These are phyloP conservation scores for Scolecobasidium constrictum DNA, from an alignment of 2,329 filamentous ascomycete genomes.

Conservation along the genomic window DNA sequence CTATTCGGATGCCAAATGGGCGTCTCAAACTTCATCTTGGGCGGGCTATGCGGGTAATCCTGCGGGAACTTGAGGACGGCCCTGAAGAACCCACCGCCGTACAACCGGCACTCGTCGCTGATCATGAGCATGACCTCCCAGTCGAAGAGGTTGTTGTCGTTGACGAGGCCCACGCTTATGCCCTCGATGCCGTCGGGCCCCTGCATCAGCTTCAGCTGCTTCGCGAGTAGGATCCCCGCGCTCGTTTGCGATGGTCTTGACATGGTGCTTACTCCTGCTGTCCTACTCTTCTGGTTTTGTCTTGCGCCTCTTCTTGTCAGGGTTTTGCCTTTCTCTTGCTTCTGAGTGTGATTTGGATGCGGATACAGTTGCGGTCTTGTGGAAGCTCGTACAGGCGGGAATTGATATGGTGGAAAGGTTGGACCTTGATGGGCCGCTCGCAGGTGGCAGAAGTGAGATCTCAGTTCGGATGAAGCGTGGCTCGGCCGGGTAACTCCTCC, in stretches of 20 bases:
- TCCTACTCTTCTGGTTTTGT: too few relatives aligned
- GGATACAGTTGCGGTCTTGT: too few relatives aligned
- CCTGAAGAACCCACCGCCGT: conserved; percentile 92
- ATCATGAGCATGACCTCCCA: conserved; percentile 99
- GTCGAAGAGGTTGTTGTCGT: conserved; percentile 79
- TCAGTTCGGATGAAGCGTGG: too few relatives aligned
- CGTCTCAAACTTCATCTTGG: conserved; percentile 74
- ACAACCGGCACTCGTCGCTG: conserved; percentile 83
- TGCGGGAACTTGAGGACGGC: conserved; percentile 72
- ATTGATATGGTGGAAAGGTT: too few relatives aligned
- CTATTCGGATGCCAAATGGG: conserved; percentile 92
- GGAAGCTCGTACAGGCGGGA: too few relatives aligned
- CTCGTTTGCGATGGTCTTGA: conserved; percentile 3
- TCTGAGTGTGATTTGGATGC: too few relatives aligned
- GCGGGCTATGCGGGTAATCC: conserved; percentile 79
- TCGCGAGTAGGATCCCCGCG: conserved; percentile 62
- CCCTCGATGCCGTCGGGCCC: conserved; percentile 82
- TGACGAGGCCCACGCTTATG: conserved; percentile 82
- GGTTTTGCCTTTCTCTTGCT: too few relatives aligned
- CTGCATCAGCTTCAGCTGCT: conserved; percentile 92
- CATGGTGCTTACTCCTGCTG: too few relatives aligned
- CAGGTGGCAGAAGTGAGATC: too few relatives aligned
- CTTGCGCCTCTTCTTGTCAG: too few relatives aligned
- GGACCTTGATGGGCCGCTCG: too few relatives aligned
- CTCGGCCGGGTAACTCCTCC: too few relatives aligned